A percentile compares a stretch with the other conserved stretches of the same genome.
Conservation (phyloP, 1,284 basidiomycete species). For the Kalmanozyma brasiliensis region DNA sequence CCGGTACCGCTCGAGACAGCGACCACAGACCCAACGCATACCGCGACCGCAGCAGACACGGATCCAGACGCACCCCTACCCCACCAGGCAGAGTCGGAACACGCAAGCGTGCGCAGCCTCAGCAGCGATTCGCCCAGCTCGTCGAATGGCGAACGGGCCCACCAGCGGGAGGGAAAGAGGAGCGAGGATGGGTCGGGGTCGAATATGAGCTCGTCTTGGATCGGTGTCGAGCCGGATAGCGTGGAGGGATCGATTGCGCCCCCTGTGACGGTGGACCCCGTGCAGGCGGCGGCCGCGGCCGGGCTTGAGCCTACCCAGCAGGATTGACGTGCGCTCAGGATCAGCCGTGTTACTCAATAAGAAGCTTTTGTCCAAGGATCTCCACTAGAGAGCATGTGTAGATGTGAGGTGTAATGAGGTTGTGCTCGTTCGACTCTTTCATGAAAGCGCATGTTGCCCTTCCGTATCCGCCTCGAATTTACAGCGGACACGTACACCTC, state of each 20-base stretch:
- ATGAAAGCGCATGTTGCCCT: too few relatives aligned
- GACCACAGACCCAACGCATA: too few relatives aligned
- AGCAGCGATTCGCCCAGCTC: slow-evolving; percentile 24
- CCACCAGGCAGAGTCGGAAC: slow-evolving; percentile 5
- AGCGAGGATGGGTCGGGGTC: slow-evolving; percentile 15
- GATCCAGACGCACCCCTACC: not conserved
- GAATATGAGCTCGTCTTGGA: slow-evolving; percentile 46
- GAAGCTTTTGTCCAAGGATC: too few relatives aligned
- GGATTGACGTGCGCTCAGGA: too few relatives aligned
- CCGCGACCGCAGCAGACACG: not conserved
- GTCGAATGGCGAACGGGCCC: slow-evolving; percentile 9
- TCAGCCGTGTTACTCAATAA: too few relatives aligned
- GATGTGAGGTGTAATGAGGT: too few relatives aligned
- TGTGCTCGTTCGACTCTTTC: too few relatives aligned
- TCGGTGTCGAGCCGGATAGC: slow-evolving; percentile 27
- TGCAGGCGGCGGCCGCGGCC: slow-evolving; percentile 22
- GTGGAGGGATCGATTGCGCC: not conserved
- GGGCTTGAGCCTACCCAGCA: slow-evolving; percentile 18
- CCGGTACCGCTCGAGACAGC: not conserved
- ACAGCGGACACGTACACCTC: too few relatives aligned
- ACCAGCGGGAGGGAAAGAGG: slow-evolving; percentile 1
- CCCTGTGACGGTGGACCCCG: slow-evolving; percentile 7
- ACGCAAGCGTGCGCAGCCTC: slow-evolving; percentile 31
- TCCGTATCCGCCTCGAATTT: too few relatives aligned
- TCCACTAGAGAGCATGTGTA: too few relatives aligned